Percentiles rank a stretch among this genome's conserved stretches.
Conservation (phyloP, 345 rosid genomes). For the Euclidium syriacum region DNA sequence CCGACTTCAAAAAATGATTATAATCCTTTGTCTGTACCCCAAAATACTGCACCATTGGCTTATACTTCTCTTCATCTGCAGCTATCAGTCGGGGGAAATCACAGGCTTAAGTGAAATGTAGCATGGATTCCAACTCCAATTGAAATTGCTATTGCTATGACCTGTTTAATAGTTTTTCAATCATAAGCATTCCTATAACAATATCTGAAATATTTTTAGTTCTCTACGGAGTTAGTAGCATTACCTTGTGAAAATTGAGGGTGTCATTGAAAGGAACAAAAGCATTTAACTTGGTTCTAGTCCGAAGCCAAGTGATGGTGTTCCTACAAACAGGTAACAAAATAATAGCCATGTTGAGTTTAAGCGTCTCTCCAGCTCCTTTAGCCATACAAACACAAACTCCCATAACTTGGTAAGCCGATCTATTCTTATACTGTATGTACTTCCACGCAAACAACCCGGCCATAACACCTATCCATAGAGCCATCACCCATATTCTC, state of each 20-base stretch:
- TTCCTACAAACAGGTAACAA: conserved; percentile 70
- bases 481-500: conserved; percentile 64
- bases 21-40: conserved; percentile 51
- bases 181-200: too few species aligned
- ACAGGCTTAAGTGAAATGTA: conserved; percentile 53
- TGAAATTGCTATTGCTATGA: conserved; percentile 59
- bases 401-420: conserved; percentile 59
- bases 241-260: conserved; percentile 88
- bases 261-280: conserved; percentile 73
- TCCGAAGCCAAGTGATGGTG: conserved; percentile 81
- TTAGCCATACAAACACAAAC: conserved; percentile 64
- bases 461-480: conserved; percentile 58
- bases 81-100: conserved; percentile 64
- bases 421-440: conserved; percentile 42
- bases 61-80: conserved; percentile 47
- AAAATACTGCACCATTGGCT: conserved; percentile 53
- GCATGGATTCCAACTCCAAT: conserved; percentile 61
- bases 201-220: too few species aligned
- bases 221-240: too few species aligned
- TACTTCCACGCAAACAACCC: conserved; percentile 63
- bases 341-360: conserved; percentile 74
- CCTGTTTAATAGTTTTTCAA: too few species aligned
- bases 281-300: conserved; percentile 50
- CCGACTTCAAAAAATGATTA: conserved; percentile 50
- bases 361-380: conserved; percentile 78